A percentile compares a stretch with the other conserved stretches of the same genome.
phyloP scores from a whole-genome alignment of 225 moss, liverwort and hornwort genomes.

The Thuidium tamariscinum region DNA sequence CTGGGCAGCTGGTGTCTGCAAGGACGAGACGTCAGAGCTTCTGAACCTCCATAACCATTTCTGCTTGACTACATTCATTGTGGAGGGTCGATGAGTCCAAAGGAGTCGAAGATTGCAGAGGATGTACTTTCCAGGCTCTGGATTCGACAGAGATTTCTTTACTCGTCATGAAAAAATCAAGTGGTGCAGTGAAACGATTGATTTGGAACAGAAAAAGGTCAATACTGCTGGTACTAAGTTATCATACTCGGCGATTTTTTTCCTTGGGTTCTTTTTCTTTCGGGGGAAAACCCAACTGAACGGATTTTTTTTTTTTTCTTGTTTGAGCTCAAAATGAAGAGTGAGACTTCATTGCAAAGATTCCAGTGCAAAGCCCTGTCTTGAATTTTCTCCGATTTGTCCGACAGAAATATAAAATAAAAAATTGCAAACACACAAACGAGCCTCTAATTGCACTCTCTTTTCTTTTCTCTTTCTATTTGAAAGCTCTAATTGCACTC shows the following conservation, averaged over 20 bases:
- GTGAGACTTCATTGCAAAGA: not conserved
- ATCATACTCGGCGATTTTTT: too few relatives aligned
- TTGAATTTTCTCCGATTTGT: not conserved
- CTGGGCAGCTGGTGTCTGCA: not conserved
- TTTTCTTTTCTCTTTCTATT: too few relatives aligned
- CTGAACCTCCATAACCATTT: slow-evolving; percentile 1
- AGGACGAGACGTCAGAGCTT: not conserved
- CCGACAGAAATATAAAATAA: not conserved
- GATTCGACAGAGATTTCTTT: not conserved
- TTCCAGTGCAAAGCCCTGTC: not conserved
- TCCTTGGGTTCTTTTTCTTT: too few relatives aligned
- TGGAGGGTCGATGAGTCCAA: not conserved
- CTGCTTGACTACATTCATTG: slow-evolving; percentile 6
- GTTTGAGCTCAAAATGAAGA: not conserved
- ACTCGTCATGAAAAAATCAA: not conserved
- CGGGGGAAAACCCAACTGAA: too few relatives aligned
- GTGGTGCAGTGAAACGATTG: not conserved
- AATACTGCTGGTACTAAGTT: not conserved
- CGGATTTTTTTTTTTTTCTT: not conserved
- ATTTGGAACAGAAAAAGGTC: not conserved
- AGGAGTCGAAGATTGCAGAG: not conserved
- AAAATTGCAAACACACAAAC: too few relatives aligned
- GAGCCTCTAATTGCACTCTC: too few relatives aligned
- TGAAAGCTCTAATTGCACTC: too few relatives aligned
- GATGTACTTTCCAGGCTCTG: not conserved